phyloP scores from a whole-genome alignment of 2,329 filamentous ascomycete genomes.

The Didymella arachidicola region DNA sequence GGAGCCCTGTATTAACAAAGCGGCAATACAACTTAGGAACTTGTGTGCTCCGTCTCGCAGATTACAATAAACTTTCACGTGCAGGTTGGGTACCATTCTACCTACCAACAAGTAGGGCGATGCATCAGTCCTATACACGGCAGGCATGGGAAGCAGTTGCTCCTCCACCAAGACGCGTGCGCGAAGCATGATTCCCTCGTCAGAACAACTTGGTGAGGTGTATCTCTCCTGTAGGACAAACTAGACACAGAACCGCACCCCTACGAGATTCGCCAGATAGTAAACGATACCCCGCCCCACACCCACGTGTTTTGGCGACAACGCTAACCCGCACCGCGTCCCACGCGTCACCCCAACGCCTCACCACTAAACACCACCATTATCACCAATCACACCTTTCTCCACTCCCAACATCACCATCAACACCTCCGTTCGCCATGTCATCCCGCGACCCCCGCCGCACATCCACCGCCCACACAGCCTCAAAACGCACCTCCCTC shows the following conservation, averaged over 20 bases:
- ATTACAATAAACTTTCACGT: neutral
- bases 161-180: too few species aligned
- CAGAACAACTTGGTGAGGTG: too few species aligned
- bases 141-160: too few species aligned
- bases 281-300: too few species aligned
- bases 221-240: too few species aligned
- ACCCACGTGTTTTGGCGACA: conserved; percentile 14
- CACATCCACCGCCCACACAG: conserved; percentile 34
- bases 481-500: conserved; percentile 45
- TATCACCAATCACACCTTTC: too few species aligned
- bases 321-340: conserved; percentile 9
- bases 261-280: neutral
- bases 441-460: conserved; percentile 36
- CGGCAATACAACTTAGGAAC: neutral
- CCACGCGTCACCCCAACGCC: too few species aligned
- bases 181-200: too few species aligned
- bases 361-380: too few species aligned
- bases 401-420: too few species aligned
- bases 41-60: neutral
- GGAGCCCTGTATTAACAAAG: neutral
- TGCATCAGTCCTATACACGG: neutral
- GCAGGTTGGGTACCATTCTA: neutral
- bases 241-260: too few species aligned
- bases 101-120: neutral
- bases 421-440: conserved; percentile 21